phyloP scores from a whole-genome alignment of 2,329 filamentous ascomycete genomes.

The Scleromitrula shiraiana region DNA sequence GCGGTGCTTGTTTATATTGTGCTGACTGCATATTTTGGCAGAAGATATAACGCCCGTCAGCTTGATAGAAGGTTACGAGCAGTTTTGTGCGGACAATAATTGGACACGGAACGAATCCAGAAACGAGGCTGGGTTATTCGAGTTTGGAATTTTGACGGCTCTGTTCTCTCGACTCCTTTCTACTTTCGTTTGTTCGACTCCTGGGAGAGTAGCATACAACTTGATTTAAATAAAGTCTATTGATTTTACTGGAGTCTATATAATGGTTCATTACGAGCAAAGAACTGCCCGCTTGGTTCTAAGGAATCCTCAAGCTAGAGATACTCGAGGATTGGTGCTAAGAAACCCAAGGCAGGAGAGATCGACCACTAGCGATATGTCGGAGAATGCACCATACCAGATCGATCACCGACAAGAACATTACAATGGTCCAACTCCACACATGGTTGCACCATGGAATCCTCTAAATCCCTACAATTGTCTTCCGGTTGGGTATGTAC shows the following conservation, averaged over 20 bases:
- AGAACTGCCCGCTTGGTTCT: conserved; percentile 7
- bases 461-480: neutral
- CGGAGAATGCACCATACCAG: neutral
- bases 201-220: too few species aligned
- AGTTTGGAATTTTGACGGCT: too few species aligned
- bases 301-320: neutral
- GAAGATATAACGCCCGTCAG: too few species aligned
- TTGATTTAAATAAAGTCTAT: too few species aligned
- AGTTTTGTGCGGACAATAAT: too few species aligned
- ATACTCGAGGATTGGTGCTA: neutral
- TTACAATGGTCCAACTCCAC: neutral
- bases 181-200: too few species aligned
- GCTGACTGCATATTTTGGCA: too few species aligned
- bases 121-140: too few species aligned
- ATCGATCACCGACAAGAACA: neutral
- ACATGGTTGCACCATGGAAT: neutral
- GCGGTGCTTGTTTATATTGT: too few species aligned
- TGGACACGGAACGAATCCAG: too few species aligned
- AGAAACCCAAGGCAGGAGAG: neutral
- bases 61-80: too few species aligned
- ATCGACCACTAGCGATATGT: neutral
- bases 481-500: neutral
- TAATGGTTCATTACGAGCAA: conserved; percentile 7
- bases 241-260: neutral
- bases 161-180: too few species aligned